Base-by-base conservation (phyloP, 768 basidiomycete genomes). In the Termitomyces sp. region DNA sequence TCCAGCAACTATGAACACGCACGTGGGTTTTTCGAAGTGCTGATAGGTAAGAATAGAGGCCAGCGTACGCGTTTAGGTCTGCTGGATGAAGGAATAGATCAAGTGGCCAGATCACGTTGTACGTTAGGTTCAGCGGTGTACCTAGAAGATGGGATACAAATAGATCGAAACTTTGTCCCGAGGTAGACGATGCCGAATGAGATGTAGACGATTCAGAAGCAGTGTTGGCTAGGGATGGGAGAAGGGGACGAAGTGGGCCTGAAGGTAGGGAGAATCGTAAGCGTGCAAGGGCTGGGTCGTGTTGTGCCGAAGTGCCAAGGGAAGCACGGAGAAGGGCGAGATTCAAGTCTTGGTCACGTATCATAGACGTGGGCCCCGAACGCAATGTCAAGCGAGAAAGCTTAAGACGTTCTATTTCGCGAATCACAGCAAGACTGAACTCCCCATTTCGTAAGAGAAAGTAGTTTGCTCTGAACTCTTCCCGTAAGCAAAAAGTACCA, bases 361-460 rank as follows among this genome's bases (percentile, higher is more conserved):
- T 94, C 80, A 93, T 86, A 5, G 84, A 86, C 12, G 81, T 78
- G 50, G 81, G 75, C 7, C 81, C 87, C 26, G 83, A 78, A 61
- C 83, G 85, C 27, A 79, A 77, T 29, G 84, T 88, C 51, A 97
- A 71, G 39, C 93, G 86, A 20, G 88, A 87, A 24, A 87, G 65
- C 64, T 92, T 93, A 55, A 97, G 79, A 12, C 88, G 83, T 68
- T 94, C 90, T 31, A 97, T 83, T 69, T 95, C 93, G 32, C 87
- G 82, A 48, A 97, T 92, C 20, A 96, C 77, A 0, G 92, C 84
- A 16, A 92, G 76, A 47, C 85, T 82, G 66, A 92, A 94, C 69
- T 95, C 93, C 27, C 92, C 92, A 66, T 95, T 92, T 42, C 92
- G 84, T 39, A 92, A 74, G 6, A 97, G 80, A 67, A 95, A 95